These are phyloP conservation scores for Flaveria robusta DNA, from an alignment of 129 eudicot genomes.

Conservation along the genomic window DNA sequence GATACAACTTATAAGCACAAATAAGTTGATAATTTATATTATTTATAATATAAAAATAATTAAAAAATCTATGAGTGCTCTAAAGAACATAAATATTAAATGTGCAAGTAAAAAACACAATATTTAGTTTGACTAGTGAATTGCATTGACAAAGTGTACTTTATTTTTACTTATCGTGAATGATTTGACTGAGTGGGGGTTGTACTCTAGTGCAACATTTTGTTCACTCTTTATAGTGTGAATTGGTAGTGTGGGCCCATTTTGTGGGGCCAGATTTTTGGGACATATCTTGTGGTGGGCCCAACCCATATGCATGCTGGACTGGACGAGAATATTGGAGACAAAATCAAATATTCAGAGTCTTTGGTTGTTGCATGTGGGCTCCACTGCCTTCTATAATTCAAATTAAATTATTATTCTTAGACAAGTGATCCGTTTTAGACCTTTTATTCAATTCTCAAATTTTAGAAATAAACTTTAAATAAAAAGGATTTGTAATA, in stretches of 20 bases:
- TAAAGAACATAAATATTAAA: too few species aligned
- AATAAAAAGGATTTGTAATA: too few species aligned
- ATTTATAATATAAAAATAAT: too few species aligned
- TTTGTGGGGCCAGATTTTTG: constrained; percentile 21
- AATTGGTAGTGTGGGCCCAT: constrained; percentile 27
- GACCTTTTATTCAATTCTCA: not conserved
- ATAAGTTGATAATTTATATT: too few species aligned
- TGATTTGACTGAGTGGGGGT: constrained; percentile 26
- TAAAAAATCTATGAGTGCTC: too few species aligned
- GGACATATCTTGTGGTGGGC: constrained; percentile 37
- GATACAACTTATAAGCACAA: too few species aligned
- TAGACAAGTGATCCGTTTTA: not conserved
- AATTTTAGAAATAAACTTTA: too few species aligned
- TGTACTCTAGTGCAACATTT: constrained; percentile 34
- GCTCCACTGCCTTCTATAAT: constrained; percentile 30
- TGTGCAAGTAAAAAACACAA: not conserved
- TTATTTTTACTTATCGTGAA: constrained; percentile 25
- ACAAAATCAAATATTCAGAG: constrained; percentile 40
- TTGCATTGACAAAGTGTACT: constrained; percentile 16
- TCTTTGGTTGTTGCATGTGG: constrained; percentile 36
- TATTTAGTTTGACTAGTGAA: constrained; percentile 16
- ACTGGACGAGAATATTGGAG: constrained; percentile 34
- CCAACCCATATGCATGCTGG: constrained; percentile 41
- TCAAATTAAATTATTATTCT: constrained; percentile 15
- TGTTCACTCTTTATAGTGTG: constrained; percentile 28